These are phyloP conservation scores for Trichoderma oligosporum DNA, from an alignment of 2,329 filamentous ascomycete species.

Conservation along the genomic window DNA sequence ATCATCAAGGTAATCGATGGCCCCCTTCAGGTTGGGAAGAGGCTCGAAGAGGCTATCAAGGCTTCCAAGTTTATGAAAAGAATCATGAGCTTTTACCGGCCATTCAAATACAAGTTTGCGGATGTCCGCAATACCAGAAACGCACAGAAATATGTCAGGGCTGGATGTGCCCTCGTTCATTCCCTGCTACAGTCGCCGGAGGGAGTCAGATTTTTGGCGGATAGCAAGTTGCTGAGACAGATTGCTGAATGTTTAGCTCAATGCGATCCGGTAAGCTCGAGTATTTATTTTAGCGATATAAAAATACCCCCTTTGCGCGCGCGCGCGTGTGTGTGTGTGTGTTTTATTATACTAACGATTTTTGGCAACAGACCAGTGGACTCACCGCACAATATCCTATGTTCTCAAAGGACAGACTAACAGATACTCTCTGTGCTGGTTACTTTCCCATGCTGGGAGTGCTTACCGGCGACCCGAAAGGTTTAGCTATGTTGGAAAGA, in stretches of 20 bases:
- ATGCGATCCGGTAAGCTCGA: constrained; percentile 70
- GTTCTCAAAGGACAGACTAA: constrained; percentile 80
- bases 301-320: not conserved
- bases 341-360: not conserved
- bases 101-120: constrained; percentile 94
- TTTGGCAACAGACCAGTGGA: constrained; percentile 54
- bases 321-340: too few species aligned
- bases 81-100: constrained; percentile 88
- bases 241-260: constrained; percentile 95
- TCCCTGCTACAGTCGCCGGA: constrained; percentile 81
- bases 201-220: constrained; percentile 77
- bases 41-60: constrained; percentile 89
- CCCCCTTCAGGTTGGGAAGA: constrained; percentile 82
- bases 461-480: constrained; percentile 75
- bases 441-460: constrained; percentile 93
- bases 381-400: constrained; percentile 80
- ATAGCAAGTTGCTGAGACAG: constrained; percentile 90
- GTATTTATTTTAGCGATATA: too few species aligned
- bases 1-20: constrained; percentile 90
- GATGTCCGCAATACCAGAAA: constrained; percentile 85
- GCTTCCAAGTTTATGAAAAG: constrained; percentile 96
- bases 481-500: constrained; percentile 83
- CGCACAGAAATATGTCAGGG: constrained; percentile 89
- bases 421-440: constrained; percentile 82
- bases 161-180: constrained; percentile 83